Base-by-base conservation (phyloP, 805 yeast species). In the Blastobotrys mokoenaii region DNA sequence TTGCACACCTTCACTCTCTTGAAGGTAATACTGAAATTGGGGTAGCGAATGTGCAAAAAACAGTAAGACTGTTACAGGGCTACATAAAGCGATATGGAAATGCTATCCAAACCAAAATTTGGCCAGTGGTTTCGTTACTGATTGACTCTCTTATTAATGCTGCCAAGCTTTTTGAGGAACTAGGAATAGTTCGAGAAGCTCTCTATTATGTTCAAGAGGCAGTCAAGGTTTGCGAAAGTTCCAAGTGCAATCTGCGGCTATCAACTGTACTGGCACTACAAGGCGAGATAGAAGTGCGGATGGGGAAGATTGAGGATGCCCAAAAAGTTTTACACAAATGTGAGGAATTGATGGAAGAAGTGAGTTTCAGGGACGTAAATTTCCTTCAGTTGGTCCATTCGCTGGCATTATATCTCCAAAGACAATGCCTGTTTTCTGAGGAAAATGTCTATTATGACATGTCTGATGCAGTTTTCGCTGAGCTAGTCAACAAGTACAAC, bases 201-300 rank as follows among this genome's bases (percentile, higher is more conserved):
- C 15, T 6, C n/a, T 46, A 46, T 27, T 44, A 51, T 36, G 27
- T 41, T 16, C 43, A 47, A 11, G 52, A 49, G 34, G 53, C 54
- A 2, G 22, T 43, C 3, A 44, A 48, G 30, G 27, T 50, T 1
- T 50, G 51, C 10, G 35, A 31, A 9, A 18, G 41, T n/a, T 34
- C 46, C 3, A 37, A 27, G 16, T 41, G 47, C 39, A 27, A 18
- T 11, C 5, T 39, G 18, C 40, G 50, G 12, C 18, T 37, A 15
- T 32, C 45, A 11, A 22, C 39, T 14, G 17, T 47, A 3, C 14
- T 45, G 25, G 18, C 52, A 2, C 42, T 50, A 15, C 43, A 50
- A 32, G 46, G 51, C 10, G 50, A 46, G 37, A 16, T 53, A 5
- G 20, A 30, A 12, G 47, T 51, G 2, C 39, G 47, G 16, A 40